Evolutionary conservation across 1,284 basidiomycete genomes (phyloP).

Genomic region (Ustanciosporium gigantosporum): DNA sequence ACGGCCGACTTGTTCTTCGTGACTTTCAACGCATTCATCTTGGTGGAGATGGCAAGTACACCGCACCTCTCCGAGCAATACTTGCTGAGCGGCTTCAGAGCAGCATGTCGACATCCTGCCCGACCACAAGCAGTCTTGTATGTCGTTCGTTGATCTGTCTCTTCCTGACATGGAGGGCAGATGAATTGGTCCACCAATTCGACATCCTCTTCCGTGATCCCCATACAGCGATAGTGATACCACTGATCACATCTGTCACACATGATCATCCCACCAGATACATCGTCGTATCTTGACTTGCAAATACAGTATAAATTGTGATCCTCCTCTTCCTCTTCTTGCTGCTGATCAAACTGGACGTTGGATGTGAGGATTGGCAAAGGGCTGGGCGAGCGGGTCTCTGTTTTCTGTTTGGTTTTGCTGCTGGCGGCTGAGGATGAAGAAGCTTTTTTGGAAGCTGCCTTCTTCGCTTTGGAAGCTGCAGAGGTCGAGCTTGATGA

Average conservation of each 20-base stretch:
- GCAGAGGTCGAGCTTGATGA: background rate
- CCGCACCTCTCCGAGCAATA: slow-evolving; percentile 54
- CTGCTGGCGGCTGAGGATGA: background rate
- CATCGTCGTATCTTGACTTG: slow-evolving; percentile 33
- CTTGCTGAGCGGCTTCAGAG: slow-evolving; percentile 39
- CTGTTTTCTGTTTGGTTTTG: slow-evolving; percentile 2
- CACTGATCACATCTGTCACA: slow-evolving; percentile 56
- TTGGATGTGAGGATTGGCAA: background rate
- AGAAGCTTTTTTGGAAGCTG: slow-evolving; percentile 9
- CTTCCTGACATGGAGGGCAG: slow-evolving; percentile 38
- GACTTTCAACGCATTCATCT: slow-evolving; percentile 12
- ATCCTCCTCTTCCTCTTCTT: slow-evolving; percentile 32
- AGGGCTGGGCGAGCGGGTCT: background rate
- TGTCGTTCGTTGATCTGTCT: slow-evolving; percentile 36
- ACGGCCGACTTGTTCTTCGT: slow-evolving; percentile 2
- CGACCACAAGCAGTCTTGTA: slow-evolving; percentile 39
- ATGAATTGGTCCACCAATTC: slow-evolving; percentile 50
- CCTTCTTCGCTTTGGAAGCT: slow-evolving; percentile 8
- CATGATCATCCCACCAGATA: slow-evolving; percentile 54
- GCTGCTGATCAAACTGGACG: background rate
- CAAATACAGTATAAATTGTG: slow-evolving; percentile 42
- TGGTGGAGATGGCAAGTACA: slow-evolving; percentile 16
- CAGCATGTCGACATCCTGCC: slow-evolving; percentile 29
- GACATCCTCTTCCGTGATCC: slow-evolving; percentile 36
- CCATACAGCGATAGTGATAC: slow-evolving; percentile 51